Conservation (phyloP, 345 rosid genomes). For the Diplotaxis tenuifolia region DNA sequence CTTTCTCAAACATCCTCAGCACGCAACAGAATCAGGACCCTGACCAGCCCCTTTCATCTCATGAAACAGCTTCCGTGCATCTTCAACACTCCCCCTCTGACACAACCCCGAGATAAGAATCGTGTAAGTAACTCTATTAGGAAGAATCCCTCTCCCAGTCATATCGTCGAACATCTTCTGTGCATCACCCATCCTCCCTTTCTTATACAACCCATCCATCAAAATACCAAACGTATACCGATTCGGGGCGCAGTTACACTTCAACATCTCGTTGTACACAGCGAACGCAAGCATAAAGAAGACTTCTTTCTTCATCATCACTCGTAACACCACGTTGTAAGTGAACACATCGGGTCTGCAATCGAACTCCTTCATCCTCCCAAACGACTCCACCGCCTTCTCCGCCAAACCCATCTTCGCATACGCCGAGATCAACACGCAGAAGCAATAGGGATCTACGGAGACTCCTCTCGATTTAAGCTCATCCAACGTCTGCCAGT, state of each 20-base stretch:
- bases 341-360: constrained; percentile 66
- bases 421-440: constrained; percentile 57
- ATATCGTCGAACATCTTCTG: constrained; percentile 80
- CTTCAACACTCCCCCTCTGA: constrained; percentile 47
- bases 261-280: constrained; percentile 65
- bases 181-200: constrained; percentile 55
- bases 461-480: constrained; percentile 38
- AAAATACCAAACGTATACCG: constrained; percentile 53
- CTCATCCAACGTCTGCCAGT: constrained; percentile 62
- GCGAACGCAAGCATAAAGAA: constrained; percentile 56
- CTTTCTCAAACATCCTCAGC: constrained; percentile 49
- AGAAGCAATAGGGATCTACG: constrained; percentile 51
- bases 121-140: constrained; percentile 51
- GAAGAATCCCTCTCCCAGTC: constrained; percentile 51
- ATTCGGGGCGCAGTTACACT: constrained; percentile 56
- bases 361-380: constrained; percentile 62
- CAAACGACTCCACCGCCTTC: constrained; percentile 73
- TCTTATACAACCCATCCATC: constrained; percentile 61
- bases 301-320: constrained; percentile 42
- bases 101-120: constrained; percentile 67
- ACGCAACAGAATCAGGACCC: constrained; percentile 55
- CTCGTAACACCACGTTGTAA: constrained; percentile 54
- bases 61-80: constrained; percentile 58
- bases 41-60: constrained; percentile 62
- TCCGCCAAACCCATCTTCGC: constrained; percentile 52